Evolutionary conservation across 805 yeast species (phyloP).

Genomic region (Candida suzukii): DNA sequence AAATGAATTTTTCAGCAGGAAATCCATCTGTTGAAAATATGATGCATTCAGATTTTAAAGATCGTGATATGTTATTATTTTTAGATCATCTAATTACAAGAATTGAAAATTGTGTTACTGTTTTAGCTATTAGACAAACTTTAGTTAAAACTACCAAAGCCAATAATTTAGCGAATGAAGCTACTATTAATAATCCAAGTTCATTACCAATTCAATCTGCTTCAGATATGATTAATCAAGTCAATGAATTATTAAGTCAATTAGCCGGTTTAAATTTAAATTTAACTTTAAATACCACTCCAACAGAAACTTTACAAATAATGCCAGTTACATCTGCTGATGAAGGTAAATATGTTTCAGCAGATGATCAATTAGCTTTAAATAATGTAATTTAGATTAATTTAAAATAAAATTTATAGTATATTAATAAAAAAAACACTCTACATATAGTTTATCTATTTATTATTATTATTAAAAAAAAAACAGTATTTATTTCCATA

Average conservation of each 20-base stretch:
- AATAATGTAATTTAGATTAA: too few relatives aligned
- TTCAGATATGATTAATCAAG: not conserved
- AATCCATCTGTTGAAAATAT: not conserved
- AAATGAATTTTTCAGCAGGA: not conserved
- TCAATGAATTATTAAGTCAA: not conserved
- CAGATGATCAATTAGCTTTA: too few relatives aligned
- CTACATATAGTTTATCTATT: too few relatives aligned
- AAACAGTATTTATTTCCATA: too few relatives aligned
- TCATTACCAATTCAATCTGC: not conserved
- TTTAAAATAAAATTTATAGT: too few relatives aligned
- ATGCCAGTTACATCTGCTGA: not conserved
- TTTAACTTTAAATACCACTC: not conserved
- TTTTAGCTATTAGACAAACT: not conserved
- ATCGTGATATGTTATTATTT: constrained; percentile 42
- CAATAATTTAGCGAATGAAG: too few relatives aligned
- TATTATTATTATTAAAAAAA: too few relatives aligned
- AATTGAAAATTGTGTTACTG: constrained; percentile 48
- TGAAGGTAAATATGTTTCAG: too few relatives aligned
- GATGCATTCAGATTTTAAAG: constrained; percentile 6
- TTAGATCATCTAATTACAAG: constrained; percentile 64
- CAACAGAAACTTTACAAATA: not conserved
- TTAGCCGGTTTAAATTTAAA: not conserved
- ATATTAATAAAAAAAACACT: too few relatives aligned
- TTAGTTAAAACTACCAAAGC: not conserved
- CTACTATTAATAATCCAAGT: not conserved